Conservation (phyloP, 345 rosid species). For the Sisymbrium irio region DNA sequence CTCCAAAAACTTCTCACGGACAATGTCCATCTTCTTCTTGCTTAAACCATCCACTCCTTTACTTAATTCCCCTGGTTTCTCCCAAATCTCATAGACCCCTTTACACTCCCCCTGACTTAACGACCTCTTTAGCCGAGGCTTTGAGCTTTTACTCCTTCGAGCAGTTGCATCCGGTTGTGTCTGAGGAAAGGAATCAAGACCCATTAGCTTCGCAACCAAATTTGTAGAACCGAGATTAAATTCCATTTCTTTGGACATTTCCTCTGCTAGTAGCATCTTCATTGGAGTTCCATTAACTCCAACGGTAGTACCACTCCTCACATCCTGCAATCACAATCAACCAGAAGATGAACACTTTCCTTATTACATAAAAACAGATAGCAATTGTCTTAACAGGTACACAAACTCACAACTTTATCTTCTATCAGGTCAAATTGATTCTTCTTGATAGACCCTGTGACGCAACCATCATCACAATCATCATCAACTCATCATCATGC, state of each 20-base stretch:
- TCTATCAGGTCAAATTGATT: conserved; percentile 61
- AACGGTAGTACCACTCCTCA: conserved; percentile 43
- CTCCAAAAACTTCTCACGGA: conserved; percentile 84
- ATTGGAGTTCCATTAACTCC: conserved; percentile 64
- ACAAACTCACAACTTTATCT: conserved; percentile 59
- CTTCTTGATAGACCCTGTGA: conserved; percentile 49
- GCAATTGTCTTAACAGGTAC: background rate
- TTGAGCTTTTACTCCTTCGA: conserved; percentile 44
- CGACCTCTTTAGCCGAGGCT: conserved; percentile 49
- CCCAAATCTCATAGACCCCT: conserved; percentile 62
- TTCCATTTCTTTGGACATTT: conserved; percentile 76
- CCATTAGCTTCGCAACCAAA: conserved; percentile 94
- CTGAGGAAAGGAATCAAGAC: conserved; percentile 76
- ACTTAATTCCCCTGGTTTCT: conserved; percentile 20
- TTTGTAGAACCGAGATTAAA: conserved; percentile 54
- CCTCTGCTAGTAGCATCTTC: conserved; percentile 73
- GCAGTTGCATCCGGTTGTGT: conserved; percentile 41
- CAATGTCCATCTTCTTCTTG: conserved; percentile 71
- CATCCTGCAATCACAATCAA: conserved; percentile 44
- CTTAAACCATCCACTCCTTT: conserved; percentile 12
- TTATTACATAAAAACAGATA: too few relatives aligned
- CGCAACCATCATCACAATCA: conserved; percentile 1
- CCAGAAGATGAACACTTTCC: too few relatives aligned
- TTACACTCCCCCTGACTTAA: conserved; percentile 52
- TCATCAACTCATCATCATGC: conserved; percentile 2